phyloP scores from a whole-genome alignment of 768 basidiomycete genomes.

The Exsudoporus frostii region DNA sequence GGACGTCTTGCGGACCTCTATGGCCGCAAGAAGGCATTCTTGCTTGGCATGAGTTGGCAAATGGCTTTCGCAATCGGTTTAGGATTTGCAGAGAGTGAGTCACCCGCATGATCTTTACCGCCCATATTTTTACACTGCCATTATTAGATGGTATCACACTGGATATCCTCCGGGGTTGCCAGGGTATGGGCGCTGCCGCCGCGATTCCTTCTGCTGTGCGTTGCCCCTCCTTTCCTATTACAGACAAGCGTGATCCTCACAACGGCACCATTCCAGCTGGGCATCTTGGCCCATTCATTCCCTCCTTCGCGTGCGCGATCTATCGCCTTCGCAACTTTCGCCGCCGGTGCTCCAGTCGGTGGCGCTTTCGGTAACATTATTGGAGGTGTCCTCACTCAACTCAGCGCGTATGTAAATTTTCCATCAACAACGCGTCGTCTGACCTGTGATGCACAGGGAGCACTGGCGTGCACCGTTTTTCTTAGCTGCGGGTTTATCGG shows the following conservation, averaged over 20 bases:
- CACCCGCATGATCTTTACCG: background rate
- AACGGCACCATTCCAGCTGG: constrained; percentile 45
- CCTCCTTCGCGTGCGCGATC: constrained; percentile 65
- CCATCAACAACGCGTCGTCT: background rate
- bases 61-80: constrained; percentile 59
- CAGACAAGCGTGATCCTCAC: background rate
- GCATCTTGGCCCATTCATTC: constrained; percentile 80
- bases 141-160: constrained; percentile 53
- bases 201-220: constrained; percentile 69
- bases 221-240: constrained; percentile 1
- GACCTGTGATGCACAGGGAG: constrained; percentile 7
- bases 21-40: constrained; percentile 68
- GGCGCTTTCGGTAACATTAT: constrained; percentile 65
- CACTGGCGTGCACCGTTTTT: constrained; percentile 73
- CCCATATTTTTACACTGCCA: background rate
- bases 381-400: constrained; percentile 71
- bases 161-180: constrained; percentile 69
- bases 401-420: constrained; percentile 32
- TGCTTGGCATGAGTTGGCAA: constrained; percentile 54
- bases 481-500: constrained; percentile 55
- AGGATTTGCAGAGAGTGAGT: constrained; percentile 56
- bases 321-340: constrained; percentile 77
- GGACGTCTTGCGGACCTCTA: constrained; percentile 81
- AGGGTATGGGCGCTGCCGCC: constrained; percentile 80
- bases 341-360: constrained; percentile 82